A percentile compares a stretch with the other conserved stretches of the same genome.
These are phyloP conservation scores for Lablab purpureus DNA, from an alignment of 306 rosid genomes.

Conservation along the genomic window DNA sequence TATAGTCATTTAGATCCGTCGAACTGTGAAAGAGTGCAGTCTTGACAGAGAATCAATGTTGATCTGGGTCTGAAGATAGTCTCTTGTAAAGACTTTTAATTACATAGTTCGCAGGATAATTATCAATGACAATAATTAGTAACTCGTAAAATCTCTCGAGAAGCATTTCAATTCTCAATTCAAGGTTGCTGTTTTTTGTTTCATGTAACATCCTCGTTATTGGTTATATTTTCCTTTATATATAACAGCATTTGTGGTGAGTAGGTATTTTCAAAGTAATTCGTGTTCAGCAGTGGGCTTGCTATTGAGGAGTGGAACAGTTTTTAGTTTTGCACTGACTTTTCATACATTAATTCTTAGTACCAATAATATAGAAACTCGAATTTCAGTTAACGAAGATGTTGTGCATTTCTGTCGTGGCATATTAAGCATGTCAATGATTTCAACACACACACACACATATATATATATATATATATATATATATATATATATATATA, in stretches of 20 bases:
- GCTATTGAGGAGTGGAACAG: background rate
- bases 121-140: slow-evolving; percentile 33
- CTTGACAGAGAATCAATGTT: slow-evolving; percentile 24
- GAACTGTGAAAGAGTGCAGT: slow-evolving; percentile 42
- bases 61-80: slow-evolving; percentile 43
- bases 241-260: background rate
- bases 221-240: background rate
- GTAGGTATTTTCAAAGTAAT: background rate
- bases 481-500: no score
- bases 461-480: no score
- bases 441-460: no score
- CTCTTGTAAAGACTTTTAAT: slow-evolving; percentile 54
- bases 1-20: background rate
- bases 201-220: background rate
- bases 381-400: no score
- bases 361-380: no score
- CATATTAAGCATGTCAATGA: no score
- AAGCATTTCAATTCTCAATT: slow-evolving; percentile 37
- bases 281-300: background rate
- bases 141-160: slow-evolving; percentile 19
- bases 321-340: no score
- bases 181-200: slow-evolving; percentile 20
- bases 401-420: no score
- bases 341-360: no score
- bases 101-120: slow-evolving; percentile 41